A percentile compares a stretch with the other conserved stretches of the same genome.
phyloP scores from a whole-genome alignment of 2,329 filamentous ascomycete genomes.

The Cladosporium colombiae region DNA sequence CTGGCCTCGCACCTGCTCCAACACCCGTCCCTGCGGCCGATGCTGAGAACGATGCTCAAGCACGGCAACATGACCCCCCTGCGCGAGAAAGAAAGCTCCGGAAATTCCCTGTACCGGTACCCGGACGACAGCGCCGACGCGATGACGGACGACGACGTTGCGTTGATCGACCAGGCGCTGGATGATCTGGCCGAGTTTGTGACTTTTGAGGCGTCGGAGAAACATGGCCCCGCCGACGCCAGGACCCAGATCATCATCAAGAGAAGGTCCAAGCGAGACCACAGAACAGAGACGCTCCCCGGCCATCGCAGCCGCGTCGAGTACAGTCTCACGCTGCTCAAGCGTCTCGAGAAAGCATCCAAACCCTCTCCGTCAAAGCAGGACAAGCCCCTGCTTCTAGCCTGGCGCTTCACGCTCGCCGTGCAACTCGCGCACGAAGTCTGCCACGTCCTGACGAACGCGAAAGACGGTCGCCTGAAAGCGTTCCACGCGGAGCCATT shows the following conservation, averaged over 20 bases:
- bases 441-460: constrained; percentile 8
- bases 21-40: background rate
- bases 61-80: background rate
- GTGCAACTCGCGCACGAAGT: constrained; percentile 15
- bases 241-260: background rate
- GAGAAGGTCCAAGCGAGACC: too few species aligned
- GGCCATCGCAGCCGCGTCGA: background rate
- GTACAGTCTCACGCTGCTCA: background rate
- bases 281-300: background rate
- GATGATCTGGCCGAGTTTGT: background rate
- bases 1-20: background rate
- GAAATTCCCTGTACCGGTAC: background rate
- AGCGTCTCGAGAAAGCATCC: background rate
- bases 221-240: background rate
- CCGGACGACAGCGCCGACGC: background rate
- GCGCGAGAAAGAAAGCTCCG: background rate
- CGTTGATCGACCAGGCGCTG: background rate
- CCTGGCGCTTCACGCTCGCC: constrained; percentile 9
- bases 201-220: background rate
- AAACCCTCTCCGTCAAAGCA: background rate
- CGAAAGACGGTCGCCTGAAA: background rate
- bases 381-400: background rate
- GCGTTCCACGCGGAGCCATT: background rate
- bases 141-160: background rate
- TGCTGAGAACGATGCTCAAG: constrained; percentile 7